Evolutionary conservation across 2,329 filamentous ascomycete species (phyloP), one percentile per base, ranked within the genome.

Genomic region (Ophiocordyceps unilateralis): DNA sequence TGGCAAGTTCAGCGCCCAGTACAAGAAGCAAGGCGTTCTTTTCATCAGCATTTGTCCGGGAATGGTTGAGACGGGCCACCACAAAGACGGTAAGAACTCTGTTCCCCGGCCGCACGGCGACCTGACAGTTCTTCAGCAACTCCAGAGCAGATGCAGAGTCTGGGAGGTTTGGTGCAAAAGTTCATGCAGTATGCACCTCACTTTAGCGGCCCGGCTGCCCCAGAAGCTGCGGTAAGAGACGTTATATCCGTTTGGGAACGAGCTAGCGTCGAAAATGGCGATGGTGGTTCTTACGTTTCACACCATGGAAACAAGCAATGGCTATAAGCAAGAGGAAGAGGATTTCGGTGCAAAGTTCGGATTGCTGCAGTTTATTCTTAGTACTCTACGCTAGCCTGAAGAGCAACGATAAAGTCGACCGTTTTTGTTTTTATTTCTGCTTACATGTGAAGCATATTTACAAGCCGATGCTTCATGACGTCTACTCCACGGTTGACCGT

Each of bases 11-110:
- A 65, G 59, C 44, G 65, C 64, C 1, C 56, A 69, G 48, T 70
- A 71, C 46, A 60, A 57, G 40, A 58, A 64, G 26, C 58, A 75
- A 0, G 71, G 68, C 0, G 60, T 78, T 0, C 51, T 74, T 1
- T 71, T 76, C 52, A 46, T 78, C 45, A 58, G 57, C 9, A 53
- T 78, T 10, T 66, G 61, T 15, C 74, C 73, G 0, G 73, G 73
- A 0, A 15, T 70, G 0, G 70, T 77, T 0, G 63, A 67, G 0
- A 63, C 61, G 0, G 65, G 63, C 1, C 52, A 56, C 5, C 51
- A 51, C 20, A 41, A 48, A 1, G 40, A 57, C 0, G 17, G 57
- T 58, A 41, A 49, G 54, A 21, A n/a, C 21, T 24, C 22, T 19
- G 22, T 28, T 41, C 32, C 10, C 28, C 5, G 20, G 23, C 21